Conservation (phyloP, 2,329 filamentous ascomycete genomes). For the Sclerotinia trifoliorum region DNA sequence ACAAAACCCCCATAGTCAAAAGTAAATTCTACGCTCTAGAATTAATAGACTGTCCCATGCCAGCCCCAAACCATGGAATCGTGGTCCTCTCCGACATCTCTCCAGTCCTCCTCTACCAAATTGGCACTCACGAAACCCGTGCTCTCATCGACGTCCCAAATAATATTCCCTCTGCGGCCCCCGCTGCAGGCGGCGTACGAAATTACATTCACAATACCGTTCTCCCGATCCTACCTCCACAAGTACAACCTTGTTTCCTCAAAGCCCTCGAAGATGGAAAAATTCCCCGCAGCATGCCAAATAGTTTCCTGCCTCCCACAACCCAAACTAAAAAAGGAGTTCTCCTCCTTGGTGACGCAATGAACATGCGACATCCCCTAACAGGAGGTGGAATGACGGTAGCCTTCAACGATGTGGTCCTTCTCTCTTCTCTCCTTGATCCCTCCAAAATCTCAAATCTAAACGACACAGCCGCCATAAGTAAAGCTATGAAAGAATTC, state of each 20-base stretch:
- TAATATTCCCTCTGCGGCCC: conserved; percentile 68
- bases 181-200: conserved; percentile 77
- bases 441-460: conserved; percentile 68
- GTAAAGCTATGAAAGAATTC: conserved; percentile 65
- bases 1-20: conserved; percentile 64
- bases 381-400: conserved; percentile 99
- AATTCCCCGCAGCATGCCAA: conserved; percentile 85
- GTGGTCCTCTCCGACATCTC: conserved; percentile 77
- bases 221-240: conserved; percentile 71
- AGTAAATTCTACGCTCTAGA: conserved; percentile 94
- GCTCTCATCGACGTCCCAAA: conserved; percentile 85
- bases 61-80: conserved; percentile 74
- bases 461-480: conserved; percentile 63
- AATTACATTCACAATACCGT: conserved; percentile 78
- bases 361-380: conserved; percentile 99
- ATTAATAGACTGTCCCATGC: conserved; percentile 81
- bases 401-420: conserved; percentile 85
- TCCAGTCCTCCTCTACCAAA: conserved; percentile 92
- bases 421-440: conserved; percentile 71
- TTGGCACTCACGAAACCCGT: conserved; percentile 90
- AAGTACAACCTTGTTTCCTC: conserved; percentile 70
- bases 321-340: conserved; percentile 69
- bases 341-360: conserved; percentile 84
- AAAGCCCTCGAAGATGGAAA: conserved; percentile 75
- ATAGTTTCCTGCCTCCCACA: conserved; percentile 83